These are phyloP conservation scores for Globisporangium abappressorium DNA, from an alignment of 352 stramenopile species.

Conservation along the genomic window DNA sequence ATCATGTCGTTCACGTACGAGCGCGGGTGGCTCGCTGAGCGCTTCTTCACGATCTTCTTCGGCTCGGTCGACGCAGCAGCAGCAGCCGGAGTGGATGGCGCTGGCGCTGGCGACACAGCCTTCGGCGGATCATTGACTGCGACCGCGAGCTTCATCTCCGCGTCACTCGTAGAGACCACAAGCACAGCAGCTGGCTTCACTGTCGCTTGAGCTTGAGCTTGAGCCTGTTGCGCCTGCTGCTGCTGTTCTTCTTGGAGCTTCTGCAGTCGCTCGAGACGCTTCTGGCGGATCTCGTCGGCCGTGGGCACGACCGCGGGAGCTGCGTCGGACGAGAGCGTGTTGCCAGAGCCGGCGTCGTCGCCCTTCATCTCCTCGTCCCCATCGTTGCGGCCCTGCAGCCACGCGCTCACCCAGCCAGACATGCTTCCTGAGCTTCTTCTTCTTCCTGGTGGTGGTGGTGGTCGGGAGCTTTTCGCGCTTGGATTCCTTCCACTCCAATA, in stretches of 20 bases:
- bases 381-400: slow-evolving; percentile 47
- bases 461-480: not conserved
- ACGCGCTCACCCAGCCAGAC: slow-evolving; percentile 54
- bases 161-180: not conserved
- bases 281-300: slow-evolving; percentile 46
- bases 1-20: slow-evolving; percentile 77
- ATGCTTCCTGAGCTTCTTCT: slow-evolving; percentile 18
- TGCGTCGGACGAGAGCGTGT: slow-evolving; percentile 6
- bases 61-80: slow-evolving; percentile 1
- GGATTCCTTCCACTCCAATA: not conserved
- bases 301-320: slow-evolving; percentile 22
- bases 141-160: not conserved
- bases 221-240: slow-evolving; percentile 5
- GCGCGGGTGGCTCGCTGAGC: slow-evolving; percentile 24
- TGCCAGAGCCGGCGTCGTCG: slow-evolving; percentile 15
- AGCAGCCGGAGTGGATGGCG: not conserved
- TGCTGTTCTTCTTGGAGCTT: slow-evolving; percentile 50
- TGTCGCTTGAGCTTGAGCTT: not conserved
- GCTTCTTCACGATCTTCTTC: slow-evolving; percentile 31
- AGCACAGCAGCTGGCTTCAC: not conserved
- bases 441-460: not conserved
- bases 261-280: slow-evolving; percentile 57
- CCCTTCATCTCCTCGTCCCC: slow-evolving; percentile 42
- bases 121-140: not conserved
- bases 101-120: not conserved